phyloP scores from a whole-genome alignment of 2,329 filamentous ascomycete species.

The Endocalyx cinctus region DNA sequence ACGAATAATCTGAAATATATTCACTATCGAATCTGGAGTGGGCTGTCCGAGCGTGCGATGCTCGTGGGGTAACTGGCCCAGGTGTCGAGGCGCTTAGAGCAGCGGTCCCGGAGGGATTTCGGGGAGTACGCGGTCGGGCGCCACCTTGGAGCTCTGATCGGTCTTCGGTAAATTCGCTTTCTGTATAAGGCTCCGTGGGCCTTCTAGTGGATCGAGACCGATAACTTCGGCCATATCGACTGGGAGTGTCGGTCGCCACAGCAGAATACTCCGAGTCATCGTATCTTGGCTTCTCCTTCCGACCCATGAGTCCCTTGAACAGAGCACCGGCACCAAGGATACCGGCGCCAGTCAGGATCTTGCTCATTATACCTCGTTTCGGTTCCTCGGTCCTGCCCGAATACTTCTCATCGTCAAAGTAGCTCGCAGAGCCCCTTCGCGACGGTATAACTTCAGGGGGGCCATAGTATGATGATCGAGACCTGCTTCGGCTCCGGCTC shows the following conservation, averaged over 20 bases:
- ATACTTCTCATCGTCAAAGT: conserved; percentile 61
- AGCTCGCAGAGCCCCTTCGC: conserved; percentile 51
- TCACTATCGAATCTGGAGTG: conserved; percentile 40
- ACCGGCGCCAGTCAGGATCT: conserved; percentile 56
- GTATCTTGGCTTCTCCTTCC: conserved; percentile 39
- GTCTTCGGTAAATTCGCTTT: conserved; percentile 45
- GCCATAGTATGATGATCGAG: conserved; percentile 31
- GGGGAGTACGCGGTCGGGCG: conserved; percentile 32
- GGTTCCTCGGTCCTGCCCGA: conserved; percentile 42
- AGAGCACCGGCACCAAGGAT: conserved; percentile 59
- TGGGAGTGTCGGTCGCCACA: conserved; percentile 58
- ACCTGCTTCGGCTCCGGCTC: conserved; percentile 33
- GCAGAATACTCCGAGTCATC: conserved; percentile 60
- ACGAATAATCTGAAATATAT: conserved; percentile 54
- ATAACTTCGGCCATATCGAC: conserved; percentile 35
- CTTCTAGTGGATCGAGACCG: conserved; percentile 26
- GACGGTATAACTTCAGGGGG: conserved; percentile 48
- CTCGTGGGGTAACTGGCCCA: conserved; percentile 43
- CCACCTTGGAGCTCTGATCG: conserved; percentile 23
- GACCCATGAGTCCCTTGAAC: conserved; percentile 53
- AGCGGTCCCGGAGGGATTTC: conserved; percentile 42
- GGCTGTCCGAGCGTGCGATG: conserved; percentile 39
- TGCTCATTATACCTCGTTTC: conserved; percentile 52
- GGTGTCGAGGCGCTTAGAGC: conserved; percentile 43
- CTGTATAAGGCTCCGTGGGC: conserved; percentile 28